Percentiles rank a stretch among this genome's conserved stretches.
phyloP scores from a whole-genome alignment of 805 yeast species.

The Kodamaea kaohsiungensis region DNA sequence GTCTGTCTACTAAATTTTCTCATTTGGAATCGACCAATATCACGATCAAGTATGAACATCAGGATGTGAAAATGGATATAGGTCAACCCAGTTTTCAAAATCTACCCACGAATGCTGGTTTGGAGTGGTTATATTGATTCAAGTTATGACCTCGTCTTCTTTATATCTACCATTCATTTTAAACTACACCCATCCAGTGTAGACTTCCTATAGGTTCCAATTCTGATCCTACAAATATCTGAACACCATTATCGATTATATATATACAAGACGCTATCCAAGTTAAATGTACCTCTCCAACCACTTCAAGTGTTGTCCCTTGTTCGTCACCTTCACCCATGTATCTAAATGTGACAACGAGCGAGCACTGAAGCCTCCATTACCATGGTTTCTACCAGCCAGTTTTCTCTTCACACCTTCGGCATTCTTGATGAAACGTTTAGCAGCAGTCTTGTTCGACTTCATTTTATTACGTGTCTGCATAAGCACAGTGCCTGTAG shows the following conservation, averaged over 20 bases:
- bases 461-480: slow-evolving; percentile 56
- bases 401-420: slow-evolving; percentile 55
- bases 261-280: slow-evolving; percentile 5
- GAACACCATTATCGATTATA: neutral
- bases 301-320: slow-evolving; percentile 59
- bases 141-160: too few relatives aligned
- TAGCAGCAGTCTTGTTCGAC: slow-evolving; percentile 85
- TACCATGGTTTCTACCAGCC: slow-evolving; percentile 91
- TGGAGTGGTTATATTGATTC: too few relatives aligned
- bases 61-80: too few relatives aligned
- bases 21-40: too few relatives aligned
- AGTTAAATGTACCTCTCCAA: slow-evolving; percentile 40
- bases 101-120: too few relatives aligned
- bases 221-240: neutral
- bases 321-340: slow-evolving; percentile 51
- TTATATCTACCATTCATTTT: too few relatives aligned
- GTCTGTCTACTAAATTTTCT: too few relatives aligned
- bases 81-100: too few relatives aligned
- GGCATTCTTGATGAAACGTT: slow-evolving; percentile 80
- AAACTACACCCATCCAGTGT: too few relatives aligned
- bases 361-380: slow-evolving; percentile 79
- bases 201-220: too few relatives aligned
- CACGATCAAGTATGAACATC: too few relatives aligned
- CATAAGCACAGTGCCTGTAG: slow-evolving; percentile 19
- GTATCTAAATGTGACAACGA: slow-evolving; percentile 60